Percentiles rank a stretch among this genome's conserved stretches.
Conservation (phyloP, 2,329 filamentous ascomycete genomes). For the Orbilia ellipsospora region DNA sequence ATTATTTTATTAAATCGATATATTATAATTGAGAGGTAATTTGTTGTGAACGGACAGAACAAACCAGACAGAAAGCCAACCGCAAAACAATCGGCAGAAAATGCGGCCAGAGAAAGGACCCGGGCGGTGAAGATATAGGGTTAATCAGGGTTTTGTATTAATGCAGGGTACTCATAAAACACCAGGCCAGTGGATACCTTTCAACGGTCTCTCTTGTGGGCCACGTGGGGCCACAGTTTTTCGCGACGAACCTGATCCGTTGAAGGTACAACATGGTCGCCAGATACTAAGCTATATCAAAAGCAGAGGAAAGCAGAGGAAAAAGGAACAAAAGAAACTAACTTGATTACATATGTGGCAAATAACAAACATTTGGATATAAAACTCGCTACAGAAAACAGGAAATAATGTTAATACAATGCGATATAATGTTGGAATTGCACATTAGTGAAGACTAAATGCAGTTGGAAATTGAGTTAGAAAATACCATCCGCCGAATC, state of each 20-base stretch:
- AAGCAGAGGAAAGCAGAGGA: not conserved
- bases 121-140: not conserved
- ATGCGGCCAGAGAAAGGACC: not conserved
- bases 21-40: constrained; percentile 21
- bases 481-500: constrained; percentile 21
- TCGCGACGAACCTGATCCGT: not conserved
- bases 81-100: constrained; percentile 1
- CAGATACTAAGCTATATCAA: not conserved
- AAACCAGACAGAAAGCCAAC: not conserved
- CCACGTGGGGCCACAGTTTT: constrained; percentile 43
- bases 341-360: no score
- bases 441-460: not conserved
- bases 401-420: not conserved
- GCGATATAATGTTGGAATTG: constrained; percentile 4
- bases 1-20: constrained; percentile 30
- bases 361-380: not conserved
- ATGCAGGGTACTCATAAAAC: constrained; percentile 45
- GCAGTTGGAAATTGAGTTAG: constrained; percentile 10
- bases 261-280: not conserved
- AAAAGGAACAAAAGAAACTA: not conserved
- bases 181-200: not conserved
- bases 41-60: not conserved
- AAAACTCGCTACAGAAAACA: no score
- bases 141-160: constrained; percentile 9
- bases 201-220: constrained; percentile 1